These are phyloP conservation scores for Pisolithus tinctorius DNA, from an alignment of 768 basidiomycete species.

Conservation along the genomic window DNA sequence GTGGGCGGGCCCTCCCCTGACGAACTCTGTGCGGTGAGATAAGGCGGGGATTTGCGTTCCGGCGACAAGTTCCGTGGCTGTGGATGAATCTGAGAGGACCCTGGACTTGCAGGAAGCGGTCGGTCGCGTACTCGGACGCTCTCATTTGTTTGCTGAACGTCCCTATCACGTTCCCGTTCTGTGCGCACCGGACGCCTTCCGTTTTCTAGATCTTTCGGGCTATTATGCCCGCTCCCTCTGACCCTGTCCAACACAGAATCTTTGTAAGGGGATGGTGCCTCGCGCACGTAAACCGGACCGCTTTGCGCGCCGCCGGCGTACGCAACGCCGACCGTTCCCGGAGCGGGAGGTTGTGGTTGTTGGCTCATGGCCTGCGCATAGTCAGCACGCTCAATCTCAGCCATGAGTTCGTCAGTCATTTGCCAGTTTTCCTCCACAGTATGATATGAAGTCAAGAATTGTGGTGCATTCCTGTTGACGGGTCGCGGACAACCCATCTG, in stretches of 20 bases:
- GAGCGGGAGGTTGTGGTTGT: slow-evolving; percentile 30
- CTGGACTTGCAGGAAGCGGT: slow-evolving; percentile 30
- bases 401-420: slow-evolving; percentile 63
- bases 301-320: slow-evolving; percentile 42
- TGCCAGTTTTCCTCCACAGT: slow-evolving; percentile 53
- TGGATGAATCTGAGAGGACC: slow-evolving; percentile 32
- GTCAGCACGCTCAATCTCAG: slow-evolving; percentile 69
- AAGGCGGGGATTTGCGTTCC: slow-evolving; percentile 47
- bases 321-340: slow-evolving; percentile 36
- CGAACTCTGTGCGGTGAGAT: slow-evolving; percentile 41
- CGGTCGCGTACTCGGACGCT: slow-evolving; percentile 18
- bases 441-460: slow-evolving; percentile 52
- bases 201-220: slow-evolving; percentile 49
- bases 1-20: slow-evolving; percentile 37
- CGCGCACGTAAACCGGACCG: slow-evolving; percentile 28
- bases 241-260: slow-evolving; percentile 51
- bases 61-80: slow-evolving; percentile 42
- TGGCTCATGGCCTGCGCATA: slow-evolving; percentile 50
- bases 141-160: slow-evolving; percentile 28
- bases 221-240: slow-evolving; percentile 44
- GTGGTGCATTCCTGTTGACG: slow-evolving; percentile 47
- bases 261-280: slow-evolving; percentile 37
- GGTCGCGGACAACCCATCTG: slow-evolving; percentile 57
- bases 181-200: slow-evolving; percentile 16
- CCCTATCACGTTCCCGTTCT: slow-evolving; percentile 36